Evolutionary conservation across 108 stramenopile species (phyloP), one percentile per base, ranked within the genome.

Genomic region (Pseudonitzschia multiseries): DNA sequence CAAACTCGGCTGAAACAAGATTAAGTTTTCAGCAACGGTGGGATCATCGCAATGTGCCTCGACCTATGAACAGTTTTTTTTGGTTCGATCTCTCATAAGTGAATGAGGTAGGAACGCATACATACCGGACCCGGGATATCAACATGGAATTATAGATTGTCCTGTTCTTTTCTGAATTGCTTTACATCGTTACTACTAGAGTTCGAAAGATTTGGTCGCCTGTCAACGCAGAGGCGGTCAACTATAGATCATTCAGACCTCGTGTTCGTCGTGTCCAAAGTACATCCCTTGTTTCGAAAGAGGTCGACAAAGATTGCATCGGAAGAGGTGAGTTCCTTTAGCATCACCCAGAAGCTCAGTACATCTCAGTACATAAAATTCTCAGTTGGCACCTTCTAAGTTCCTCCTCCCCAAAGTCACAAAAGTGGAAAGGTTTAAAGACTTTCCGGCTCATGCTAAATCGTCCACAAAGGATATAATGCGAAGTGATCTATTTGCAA

Each of bases 1-100:
- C 18, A 33, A 26, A 56, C 21, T 0, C 14, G 61, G 32, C n/a
- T n/a, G n/a, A 62, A 62, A 62, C 61, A 62, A 62, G 61, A 62
- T 0, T 62, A 62, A 62, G 32, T 54, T 0, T 14, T 54, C 0
- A 54, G n/a, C 10, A 48, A 48, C 46, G 4, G 18, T 48, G 12
- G 4, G 24, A 10, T 54, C 24, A 54, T 54, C 22, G 8, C 53
- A 54, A 21, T 24, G 24, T 14, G 14, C 22, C 24, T 54, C 8
- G n/a, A 24, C 10, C n/a, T n/a, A n/a, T n/a, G n/a, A n/a, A n/a
- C n/a, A n/a, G n/a, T n/a, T n/a, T n/a, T n/a, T n/a, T n/a, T n/a
- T n/a, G n/a, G n/a, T n/a, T n/a, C n/a, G n/a, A n/a, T n/a, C n/a
- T n/a, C n/a, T n/a, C n/a, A n/a, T n/a, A 8, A 0, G n/a, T 24